Base-by-base conservation (phyloP, 2,329 filamentous ascomycete genomes). In the Colletotrichum echinochloae region DNA sequence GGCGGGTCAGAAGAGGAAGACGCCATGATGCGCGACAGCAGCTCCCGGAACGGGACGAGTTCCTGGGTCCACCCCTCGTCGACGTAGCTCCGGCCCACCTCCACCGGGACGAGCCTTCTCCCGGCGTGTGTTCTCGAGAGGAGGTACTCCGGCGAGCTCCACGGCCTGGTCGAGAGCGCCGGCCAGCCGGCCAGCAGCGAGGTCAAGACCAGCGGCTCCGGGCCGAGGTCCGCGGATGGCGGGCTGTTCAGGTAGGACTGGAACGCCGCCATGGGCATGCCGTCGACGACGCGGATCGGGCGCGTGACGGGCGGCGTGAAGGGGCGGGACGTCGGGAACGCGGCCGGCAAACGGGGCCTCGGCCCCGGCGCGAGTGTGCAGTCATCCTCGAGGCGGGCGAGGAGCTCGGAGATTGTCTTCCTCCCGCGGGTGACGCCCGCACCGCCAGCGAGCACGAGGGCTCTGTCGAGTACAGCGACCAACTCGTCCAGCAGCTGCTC, bases 51-150 rank as follows among this genome's bases (percentile, higher is more conserved):
- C 0, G 88, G 84, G 59, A 97, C 87, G 33, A 98, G 89, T 65
- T 90, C 88, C 79, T 98, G 95, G 0, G 91, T 90, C 95, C 95
- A 98, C 28, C 86, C 91, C 26, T 89, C 87, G 73, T 97, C 94
- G 1, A 94, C 95, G 77, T 98, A 99, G 77, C 92, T 96, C 56
- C 92, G 85, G 0, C 96, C 95, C 2, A 96, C 80, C 79, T 98
- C 95, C 3, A 98, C 88, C 0, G 95, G 95, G 0, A 98, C 93
- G 0, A 97, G 86, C 14, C 96, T 87, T 39, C 90, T 85, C 0
- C 96, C 96, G 3, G 85, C 87, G 44, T 97, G 89, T 0, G 95
- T 98, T 65, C 85, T 87, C 14, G 88, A 85, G 14, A 94, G 84
- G 66, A 97, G 89, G 79, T 98, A 97, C 0, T 83, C 82, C 0